These are phyloP conservation scores for Fusarium sp. DNA, from an alignment of 2,329 filamentous ascomycete genomes.

Conservation along the genomic window DNA sequence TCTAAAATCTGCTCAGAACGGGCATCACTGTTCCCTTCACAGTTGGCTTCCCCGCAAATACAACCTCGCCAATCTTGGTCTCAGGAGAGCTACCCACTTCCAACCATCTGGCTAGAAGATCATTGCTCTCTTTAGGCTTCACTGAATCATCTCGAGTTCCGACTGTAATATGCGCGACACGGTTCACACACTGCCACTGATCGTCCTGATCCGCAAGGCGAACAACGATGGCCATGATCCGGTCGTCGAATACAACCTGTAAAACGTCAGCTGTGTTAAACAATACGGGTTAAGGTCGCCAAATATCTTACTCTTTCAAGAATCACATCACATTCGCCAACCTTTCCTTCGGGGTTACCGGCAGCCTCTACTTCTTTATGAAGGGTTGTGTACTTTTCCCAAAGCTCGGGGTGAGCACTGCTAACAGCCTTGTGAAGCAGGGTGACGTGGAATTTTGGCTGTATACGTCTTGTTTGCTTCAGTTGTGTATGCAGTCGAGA, in stretches of 20 bases:
- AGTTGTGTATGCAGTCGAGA: conserved; percentile 78
- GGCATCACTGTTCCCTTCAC: conserved; percentile 62
- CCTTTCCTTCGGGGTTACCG: conserved; percentile 47
- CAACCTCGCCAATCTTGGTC: conserved; percentile 61
- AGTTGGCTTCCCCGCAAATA: conserved; percentile 62
- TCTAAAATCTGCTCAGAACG: conserved; percentile 60
- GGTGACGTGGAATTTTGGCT: conserved; percentile 92
- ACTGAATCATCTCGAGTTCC: conserved; percentile 80
- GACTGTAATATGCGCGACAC: conserved; percentile 87
- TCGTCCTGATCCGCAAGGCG: conserved; percentile 70
- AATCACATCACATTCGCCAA: conserved; percentile 74
- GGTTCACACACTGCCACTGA: conserved; percentile 78
- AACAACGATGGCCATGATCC: conserved; percentile 92
- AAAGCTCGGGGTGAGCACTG: conserved; percentile 73
- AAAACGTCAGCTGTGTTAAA: conserved; percentile 39
- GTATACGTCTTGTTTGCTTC: conserved; percentile 78
- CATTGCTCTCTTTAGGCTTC: conserved; percentile 96
- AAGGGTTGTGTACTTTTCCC: conserved; percentile 77
- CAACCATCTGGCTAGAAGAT: conserved; percentile 81
- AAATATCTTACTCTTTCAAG: conserved; percentile 66
- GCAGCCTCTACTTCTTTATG: conserved; percentile 60
- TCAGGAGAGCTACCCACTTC: conserved; percentile 61
- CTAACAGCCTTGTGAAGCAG: conserved; percentile 82
- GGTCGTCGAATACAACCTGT: conserved; percentile 82
- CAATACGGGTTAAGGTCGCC: background rate